Conservation (phyloP, 768 basidiomycete genomes). For the Tylopilus rubrobrunneus region DNA sequence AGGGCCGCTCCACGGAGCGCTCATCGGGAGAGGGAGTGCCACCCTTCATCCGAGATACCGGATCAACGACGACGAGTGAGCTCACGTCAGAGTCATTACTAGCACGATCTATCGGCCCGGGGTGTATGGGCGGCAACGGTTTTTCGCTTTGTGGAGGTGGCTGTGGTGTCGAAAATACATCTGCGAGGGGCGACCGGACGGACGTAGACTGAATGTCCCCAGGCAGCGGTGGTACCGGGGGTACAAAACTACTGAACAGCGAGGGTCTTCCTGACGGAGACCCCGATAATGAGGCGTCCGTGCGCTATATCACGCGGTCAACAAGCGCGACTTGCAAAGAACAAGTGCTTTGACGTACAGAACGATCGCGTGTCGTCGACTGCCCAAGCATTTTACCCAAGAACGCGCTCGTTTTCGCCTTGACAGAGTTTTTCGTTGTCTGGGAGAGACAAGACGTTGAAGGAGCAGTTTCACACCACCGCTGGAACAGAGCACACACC, state of each 20-base stretch:
- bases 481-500: conserved; percentile 31
- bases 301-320: conserved; percentile 43
- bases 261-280: conserved; percentile 26
- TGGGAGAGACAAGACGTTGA: conserved; percentile 3
- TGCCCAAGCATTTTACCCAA: conserved; percentile 77
- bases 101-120: conserved; percentile 30
- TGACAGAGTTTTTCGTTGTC: conserved; percentile 56
- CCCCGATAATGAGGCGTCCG: conserved; percentile 41
- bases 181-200: conserved; percentile 44
- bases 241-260: conserved; percentile 35
- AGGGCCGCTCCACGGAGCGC: conserved; percentile 24
- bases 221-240: conserved; percentile 49
- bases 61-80: conserved; percentile 57
- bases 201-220: conserved; percentile 36
- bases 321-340: conserved; percentile 6
- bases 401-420: conserved; percentile 78
- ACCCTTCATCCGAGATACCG: conserved; percentile 37
- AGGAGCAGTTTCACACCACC: neutral
- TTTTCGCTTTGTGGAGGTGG: conserved; percentile 43
- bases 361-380: conserved; percentile 61
- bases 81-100: conserved; percentile 47
- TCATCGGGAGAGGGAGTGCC: conserved; percentile 31
- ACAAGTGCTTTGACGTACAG: conserved; percentile 40
- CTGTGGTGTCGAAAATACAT: conserved; percentile 44
- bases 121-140: conserved; percentile 60